Evolutionary conservation across 108 stramenopile genomes (phyloP).

Genomic region (Conticribra weissflogii): DNA sequence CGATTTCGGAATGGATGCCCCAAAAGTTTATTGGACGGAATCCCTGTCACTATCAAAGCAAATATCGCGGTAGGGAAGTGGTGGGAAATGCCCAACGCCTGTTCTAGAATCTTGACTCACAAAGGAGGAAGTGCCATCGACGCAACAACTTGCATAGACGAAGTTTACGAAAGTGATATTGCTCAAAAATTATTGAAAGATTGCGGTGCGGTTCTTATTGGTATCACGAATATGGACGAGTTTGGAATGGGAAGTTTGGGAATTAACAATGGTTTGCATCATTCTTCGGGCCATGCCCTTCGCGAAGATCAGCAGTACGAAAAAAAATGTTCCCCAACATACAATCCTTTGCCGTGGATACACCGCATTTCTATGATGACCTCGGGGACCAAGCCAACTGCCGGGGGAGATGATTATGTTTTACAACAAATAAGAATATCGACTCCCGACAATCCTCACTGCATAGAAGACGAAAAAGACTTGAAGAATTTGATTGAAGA

Average conservation of each 20-base stretch:
- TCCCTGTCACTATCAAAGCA: conserved; percentile 94
- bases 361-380: conserved; percentile 27
- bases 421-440: conserved; percentile 27
- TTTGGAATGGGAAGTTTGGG: conserved; percentile 96
- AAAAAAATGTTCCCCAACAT: conserved; percentile 39
- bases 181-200: conserved; percentile 60
- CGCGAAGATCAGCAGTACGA: not conserved
- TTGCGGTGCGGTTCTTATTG: conserved; percentile 85
- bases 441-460: conserved; percentile 30
- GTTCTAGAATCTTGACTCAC: conserved; percentile 70
- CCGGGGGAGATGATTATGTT: conserved; percentile 12
- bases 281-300: not conserved
- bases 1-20: conserved; percentile 44
- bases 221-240: conserved; percentile 96
- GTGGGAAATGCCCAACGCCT: conserved; percentile 73
- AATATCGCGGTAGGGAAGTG: conserved; percentile 84
- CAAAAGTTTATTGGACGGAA: conserved; percentile 74
- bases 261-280: conserved; percentile 48
- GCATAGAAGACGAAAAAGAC: conserved; percentile 22
- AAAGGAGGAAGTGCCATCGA: conserved; percentile 13
- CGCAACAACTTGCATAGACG: not conserved
- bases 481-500: conserved; percentile 30
- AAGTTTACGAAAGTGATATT: conserved; percentile 85
- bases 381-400: not conserved
- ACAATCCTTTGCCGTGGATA: conserved; percentile 74